Evolutionary conservation across 805 yeast genomes (phyloP), one percentile per base, ranked within the genome.

Genomic region (Pichia occidentalis): DNA sequence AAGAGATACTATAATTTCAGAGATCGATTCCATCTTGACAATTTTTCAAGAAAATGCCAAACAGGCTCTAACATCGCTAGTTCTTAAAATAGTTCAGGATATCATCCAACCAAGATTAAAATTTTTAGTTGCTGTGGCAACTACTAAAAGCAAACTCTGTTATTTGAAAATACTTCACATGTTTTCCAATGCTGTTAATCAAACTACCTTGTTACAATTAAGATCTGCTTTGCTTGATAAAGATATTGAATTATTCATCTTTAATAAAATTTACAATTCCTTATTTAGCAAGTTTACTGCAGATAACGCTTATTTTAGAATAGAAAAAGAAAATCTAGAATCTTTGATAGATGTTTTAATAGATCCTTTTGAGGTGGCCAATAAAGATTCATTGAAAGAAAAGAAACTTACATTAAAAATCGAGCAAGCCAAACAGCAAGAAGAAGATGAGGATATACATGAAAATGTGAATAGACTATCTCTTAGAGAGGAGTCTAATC

Each of bases 11-110:
- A 71, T 85, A 17, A 70, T 73, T 43, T 73, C 78, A 16, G 95
- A 88, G 57, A 79, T 90, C 1, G 75, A 78, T 30, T 68, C 84
- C 28, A 82, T 87, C 14, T 66, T 70, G 33, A 77, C 76, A 35
- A 90, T 87, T 1, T 92, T 92, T 53, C 42, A 44, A 23, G 49
- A 49, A 3, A 72, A 77, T 46, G 82, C 88, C 2, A 69, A 75
- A 1, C 43, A 60, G 1, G 95, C 87, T 1, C 56, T 86, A 29
- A 71, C 74, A 34, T 69, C 80, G 4, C 81, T 90, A 52, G 63
- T 85, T 24, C 85, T 82, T 52, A 71, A 95, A 49, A 67, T 83
- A 9, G 84, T 80, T 59, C 87, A 81, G 0, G 90, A 84, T 57
- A 71, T 84, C 46, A 61, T 81, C 23, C 71, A 73, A 45, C 65